phyloP scores from a whole-genome alignment of 345 rosid species.

The Orychophragmus violaceus region DNA sequence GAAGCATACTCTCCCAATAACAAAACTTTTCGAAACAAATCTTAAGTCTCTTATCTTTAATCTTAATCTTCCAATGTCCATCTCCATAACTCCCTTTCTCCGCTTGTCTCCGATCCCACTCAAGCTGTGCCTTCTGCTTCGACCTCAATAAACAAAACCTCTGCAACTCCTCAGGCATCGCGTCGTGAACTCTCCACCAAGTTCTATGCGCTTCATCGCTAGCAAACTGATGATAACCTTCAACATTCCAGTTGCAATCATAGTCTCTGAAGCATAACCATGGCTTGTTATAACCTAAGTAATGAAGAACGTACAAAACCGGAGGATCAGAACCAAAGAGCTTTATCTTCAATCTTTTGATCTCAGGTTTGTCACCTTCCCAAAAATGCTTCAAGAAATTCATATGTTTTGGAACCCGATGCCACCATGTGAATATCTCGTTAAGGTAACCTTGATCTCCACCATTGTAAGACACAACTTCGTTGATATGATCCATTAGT shows the following conservation, averaged over 20 bases:
- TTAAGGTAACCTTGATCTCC: constrained; percentile 92
- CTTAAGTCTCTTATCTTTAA: constrained; percentile 57
- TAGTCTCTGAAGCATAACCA: constrained; percentile 91
- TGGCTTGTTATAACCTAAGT: constrained; percentile 66
- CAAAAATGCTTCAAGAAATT: constrained; percentile 91
- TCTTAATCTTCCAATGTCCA: constrained; percentile 81
- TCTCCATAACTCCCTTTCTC: constrained; percentile 67
- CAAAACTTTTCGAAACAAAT: constrained; percentile 70
- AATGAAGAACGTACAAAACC: constrained; percentile 74
- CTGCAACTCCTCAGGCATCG: constrained; percentile 67
- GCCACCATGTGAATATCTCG: constrained; percentile 98
- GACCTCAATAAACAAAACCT: constrained; percentile 67
- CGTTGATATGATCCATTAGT: constrained; percentile 76
- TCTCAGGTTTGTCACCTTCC: constrained; percentile 86
- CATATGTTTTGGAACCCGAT: constrained; percentile 85
- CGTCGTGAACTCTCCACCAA: constrained; percentile 89
- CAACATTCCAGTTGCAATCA: constrained; percentile 96
- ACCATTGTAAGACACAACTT: constrained; percentile 82
- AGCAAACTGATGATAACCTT: constrained; percentile 64
- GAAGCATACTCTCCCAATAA: constrained; percentile 84
- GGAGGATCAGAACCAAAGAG: constrained; percentile 86
- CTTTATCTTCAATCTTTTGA: constrained; percentile 52
- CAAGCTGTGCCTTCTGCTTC: constrained; percentile 79
- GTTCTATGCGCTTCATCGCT: constrained; percentile 71
- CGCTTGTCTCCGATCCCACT: constrained; percentile 84